Evolutionary conservation across 2,329 filamentous ascomycete genomes (phyloP), one percentile per base, ranked within the genome.

Genomic region (Aureobasidium lini): DNA sequence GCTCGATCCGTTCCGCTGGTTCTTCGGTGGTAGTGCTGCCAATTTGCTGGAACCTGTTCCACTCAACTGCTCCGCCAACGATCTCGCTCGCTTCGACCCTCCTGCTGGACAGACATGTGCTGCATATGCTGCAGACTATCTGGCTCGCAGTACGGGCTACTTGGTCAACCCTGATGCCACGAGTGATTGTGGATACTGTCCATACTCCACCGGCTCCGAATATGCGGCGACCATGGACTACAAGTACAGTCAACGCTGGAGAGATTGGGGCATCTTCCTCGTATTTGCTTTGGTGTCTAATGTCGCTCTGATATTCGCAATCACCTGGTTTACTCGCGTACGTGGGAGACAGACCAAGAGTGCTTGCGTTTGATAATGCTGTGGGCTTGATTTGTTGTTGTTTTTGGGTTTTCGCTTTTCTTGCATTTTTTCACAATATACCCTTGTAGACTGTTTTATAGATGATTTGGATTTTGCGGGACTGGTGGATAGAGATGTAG

Each of bases 21-120:
- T 77, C 76, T 63, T 76, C 9, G 60, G 60, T 11, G 57, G 49
- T n/a, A 52, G 44, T 10, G 23, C 42, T 6, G 43, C 31, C 0
- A 84, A 87, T 58, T 86, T 82, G 0, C 87, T 87, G 67, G 81
- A 78, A 75, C 63, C 73, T 16, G 63, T 65, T 32, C 70, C 69
- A 13, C 65, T 73, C 15, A 64, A 71, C 2, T 63, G 67, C 32
- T 69, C 67, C 5, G 40, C 68, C 0, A 67, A 70, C 1, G 68
- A 69, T 62, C 66, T 84, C 0, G 70, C 71, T 11, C 46, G 66
- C 13, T 71, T 75, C 59, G 64, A 70, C 42, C 71, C 71, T 6
- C 73, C 72, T 1, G 46, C 63, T 6, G 68, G 68, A 36, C 68
- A 69, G 48, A 71, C 72, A 0, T 75, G 73, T 60, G 69, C 64